Evolutionary conservation across 768 basidiomycete genomes (phyloP).

Genomic region (Butyriboletus loyo): DNA sequence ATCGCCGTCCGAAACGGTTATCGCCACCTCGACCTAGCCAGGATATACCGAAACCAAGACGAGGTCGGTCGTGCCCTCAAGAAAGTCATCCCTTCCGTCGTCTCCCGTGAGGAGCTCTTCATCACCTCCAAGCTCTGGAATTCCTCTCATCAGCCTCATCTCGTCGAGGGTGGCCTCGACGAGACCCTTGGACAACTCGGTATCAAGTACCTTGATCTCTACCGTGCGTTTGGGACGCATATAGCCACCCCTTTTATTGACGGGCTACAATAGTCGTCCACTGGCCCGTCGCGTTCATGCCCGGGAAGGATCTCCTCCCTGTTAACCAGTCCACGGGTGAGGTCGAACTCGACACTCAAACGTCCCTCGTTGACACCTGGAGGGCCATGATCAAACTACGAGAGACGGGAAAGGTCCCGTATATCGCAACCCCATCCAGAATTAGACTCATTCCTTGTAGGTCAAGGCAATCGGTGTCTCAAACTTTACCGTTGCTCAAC

Average conservation of each 20-base stretch:
- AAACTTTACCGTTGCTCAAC: conserved; percentile 68
- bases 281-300: conserved; percentile 73
- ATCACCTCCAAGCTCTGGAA: conserved; percentile 88
- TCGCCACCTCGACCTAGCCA: conserved; percentile 81
- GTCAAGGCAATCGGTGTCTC: conserved; percentile 76
- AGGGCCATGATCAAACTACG: conserved; percentile 71
- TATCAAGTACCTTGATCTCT: conserved; percentile 76
- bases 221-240: conserved; percentile 45
- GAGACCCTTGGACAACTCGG: conserved; percentile 73
- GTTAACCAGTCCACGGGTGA: conserved; percentile 41
- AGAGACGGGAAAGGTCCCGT: conserved; percentile 59
- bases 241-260: conserved; percentile 3
- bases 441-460: conserved; percentile 27
- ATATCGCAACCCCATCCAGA: neutral
- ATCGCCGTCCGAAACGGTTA: conserved; percentile 73
- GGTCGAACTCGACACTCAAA: conserved; percentile 53
- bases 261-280: conserved; percentile 54
- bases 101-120: conserved; percentile 77
- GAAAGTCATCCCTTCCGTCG: conserved; percentile 73
- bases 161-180: conserved; percentile 72
- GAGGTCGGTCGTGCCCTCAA: conserved; percentile 74
- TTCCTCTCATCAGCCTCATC: conserved; percentile 58
- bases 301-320: conserved; percentile 56
- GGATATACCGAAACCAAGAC: conserved; percentile 76
- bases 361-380: conserved; percentile 77